Conservation (phyloP, 768 basidiomycete species). For the Amanita phalloides region DNA sequence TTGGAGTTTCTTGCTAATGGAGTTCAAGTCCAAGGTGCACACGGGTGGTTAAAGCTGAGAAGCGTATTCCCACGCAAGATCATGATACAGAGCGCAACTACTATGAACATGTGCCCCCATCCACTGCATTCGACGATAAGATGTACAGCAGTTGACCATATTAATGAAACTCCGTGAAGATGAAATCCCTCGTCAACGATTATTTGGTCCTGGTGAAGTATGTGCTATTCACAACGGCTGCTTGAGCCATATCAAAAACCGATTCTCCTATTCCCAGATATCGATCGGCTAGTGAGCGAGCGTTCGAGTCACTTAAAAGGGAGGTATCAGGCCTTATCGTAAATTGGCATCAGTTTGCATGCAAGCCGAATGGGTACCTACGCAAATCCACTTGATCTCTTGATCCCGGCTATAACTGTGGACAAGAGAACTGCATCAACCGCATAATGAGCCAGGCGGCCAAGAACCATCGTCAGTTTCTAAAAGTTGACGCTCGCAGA, state of each 20-base stretch:
- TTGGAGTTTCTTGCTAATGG: neutral
- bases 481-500: too few relatives aligned
- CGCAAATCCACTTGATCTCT: slow-evolving; percentile 84
- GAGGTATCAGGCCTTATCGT: slow-evolving; percentile 52
- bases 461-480: slow-evolving; percentile 39
- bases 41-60: neutral
- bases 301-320: slow-evolving; percentile 65
- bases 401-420: slow-evolving; percentile 84
- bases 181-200: neutral
- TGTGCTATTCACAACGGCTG: slow-evolving; percentile 73
- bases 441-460: slow-evolving; percentile 72
- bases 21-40: neutral
- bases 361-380: slow-evolving; percentile 31
- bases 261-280: slow-evolving; percentile 85
- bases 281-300: slow-evolving; percentile 66
- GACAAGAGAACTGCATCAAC: slow-evolving; percentile 80
- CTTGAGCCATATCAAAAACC: slow-evolving; percentile 78
- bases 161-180: neutral
- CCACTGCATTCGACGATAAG: too few relatives aligned
- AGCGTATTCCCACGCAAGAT: neutral
- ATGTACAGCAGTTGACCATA: neutral
- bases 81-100: too few relatives aligned
- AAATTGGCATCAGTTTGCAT: slow-evolving; percentile 4
- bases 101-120: too few relatives aligned
- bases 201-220: slow-evolving; percentile 55